Base-by-base conservation (phyloP, 73 alveolate species). In the Paramecium pentaurelia region DNA sequence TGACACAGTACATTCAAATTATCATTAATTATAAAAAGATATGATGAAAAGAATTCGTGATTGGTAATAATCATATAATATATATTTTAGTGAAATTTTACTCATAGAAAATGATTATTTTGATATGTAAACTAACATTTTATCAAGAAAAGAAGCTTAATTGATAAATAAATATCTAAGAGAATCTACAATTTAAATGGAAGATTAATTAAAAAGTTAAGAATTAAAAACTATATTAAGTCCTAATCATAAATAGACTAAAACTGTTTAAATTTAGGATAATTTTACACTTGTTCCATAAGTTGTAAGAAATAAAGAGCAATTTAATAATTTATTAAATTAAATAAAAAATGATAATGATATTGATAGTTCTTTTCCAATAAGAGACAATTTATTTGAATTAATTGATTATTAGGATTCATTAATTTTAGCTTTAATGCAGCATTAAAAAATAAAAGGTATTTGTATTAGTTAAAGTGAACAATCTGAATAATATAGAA, bases 1-100 rank as follows among this genome's bases (percentile, higher is more conserved):
- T 34, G 60, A 38, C 18, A 0, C 20, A 9, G 42, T 38, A 1
- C 60, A 75, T 75, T 22, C 36, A 10, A 25, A 75, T 38, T 75
- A 75, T 10, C 88, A 75, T 75, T 5, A 38, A 75, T 4, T 75
- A n/a, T n/a, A 34, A 9, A 75, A 42, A 18, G 88, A 75, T 18
- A 22, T 75, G 25, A 30, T 75, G 58, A 75, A 38, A 42, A 75
- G 88, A 75, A 75, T 75, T 5, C 38, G 88, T 30, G 88, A 75
- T 30, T 75, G 88, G 88, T 75, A 75, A 22, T 22, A 22, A 11
- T 36, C 20, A 75, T 75, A 36, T 14, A 38, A 37, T 14, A 75
- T 75, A 75, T 14, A 22, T 36, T 36, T 42, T 16, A 75, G 88
- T 10, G 88, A 75, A 38, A 75, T 75, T 42, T 75, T 75, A 42